Conservation (phyloP, 2,329 filamentous ascomycete species). For the Pyricularia sp. region DNA sequence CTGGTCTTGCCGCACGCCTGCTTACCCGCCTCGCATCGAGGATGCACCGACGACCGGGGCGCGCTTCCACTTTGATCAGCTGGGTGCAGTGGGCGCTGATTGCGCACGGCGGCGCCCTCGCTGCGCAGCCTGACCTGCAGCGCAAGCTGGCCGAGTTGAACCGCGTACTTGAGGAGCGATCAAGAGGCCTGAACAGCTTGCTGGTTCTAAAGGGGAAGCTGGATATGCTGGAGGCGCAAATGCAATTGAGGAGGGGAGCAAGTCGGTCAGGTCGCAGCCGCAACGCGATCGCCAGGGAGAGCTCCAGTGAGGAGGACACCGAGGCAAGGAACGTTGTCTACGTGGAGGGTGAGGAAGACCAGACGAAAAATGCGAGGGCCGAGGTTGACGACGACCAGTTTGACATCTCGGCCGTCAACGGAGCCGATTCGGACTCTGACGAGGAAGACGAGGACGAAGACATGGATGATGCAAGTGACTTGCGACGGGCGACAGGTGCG, state of each 20-base stretch:
- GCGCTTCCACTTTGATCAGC: slow-evolving; percentile 81
- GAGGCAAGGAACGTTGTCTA: slow-evolving; percentile 8
- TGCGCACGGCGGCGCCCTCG: slow-evolving; percentile 83
- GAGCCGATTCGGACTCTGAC: slow-evolving; percentile 7
- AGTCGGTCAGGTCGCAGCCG: slow-evolving; percentile 18
- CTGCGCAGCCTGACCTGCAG: slow-evolving; percentile 75
- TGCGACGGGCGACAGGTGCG: slow-evolving; percentile 13
- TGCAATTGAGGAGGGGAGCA: slow-evolving; percentile 56
- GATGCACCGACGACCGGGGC: slow-evolving; percentile 76
- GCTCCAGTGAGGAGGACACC: slow-evolving; percentile 14
- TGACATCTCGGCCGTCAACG: slow-evolving; percentile 8
- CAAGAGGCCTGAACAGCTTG: slow-evolving; percentile 71
- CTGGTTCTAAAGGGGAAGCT: slow-evolving; percentile 89
- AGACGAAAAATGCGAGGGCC: slow-evolving; percentile 4
- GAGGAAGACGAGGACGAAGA: slow-evolving; percentile 13
- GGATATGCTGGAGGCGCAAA: slow-evolving; percentile 86
- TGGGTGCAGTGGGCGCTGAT: slow-evolving; percentile 97
- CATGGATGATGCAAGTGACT: slow-evolving; percentile 11
- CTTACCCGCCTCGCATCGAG: slow-evolving; percentile 79
- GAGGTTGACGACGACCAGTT: slow-evolving; percentile 11
- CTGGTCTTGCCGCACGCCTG: slow-evolving; percentile 67
- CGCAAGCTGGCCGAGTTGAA: slow-evolving; percentile 70
- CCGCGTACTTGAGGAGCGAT: slow-evolving; percentile 79
- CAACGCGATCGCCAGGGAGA: slow-evolving; percentile 24
- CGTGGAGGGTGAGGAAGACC: slow-evolving; percentile 5